A percentile compares a stretch with the other conserved stretches of the same genome.
Conservation (phyloP, 78 protist genomes). For the Polysphondylium violaceum region DNA sequence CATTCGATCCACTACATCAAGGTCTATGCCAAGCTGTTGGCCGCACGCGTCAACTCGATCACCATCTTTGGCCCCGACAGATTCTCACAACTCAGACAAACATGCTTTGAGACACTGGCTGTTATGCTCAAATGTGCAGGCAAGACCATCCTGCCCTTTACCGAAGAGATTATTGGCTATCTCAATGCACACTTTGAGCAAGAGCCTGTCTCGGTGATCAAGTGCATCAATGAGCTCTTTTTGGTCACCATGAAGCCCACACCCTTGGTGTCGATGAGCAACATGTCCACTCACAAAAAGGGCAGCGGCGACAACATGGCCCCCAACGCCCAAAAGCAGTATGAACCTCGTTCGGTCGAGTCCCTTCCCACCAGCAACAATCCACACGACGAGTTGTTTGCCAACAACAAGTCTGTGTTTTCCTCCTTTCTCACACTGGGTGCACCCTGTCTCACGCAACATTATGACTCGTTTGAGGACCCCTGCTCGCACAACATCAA, state of each 20-base stretch:
- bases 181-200: slow-evolving; percentile 62
- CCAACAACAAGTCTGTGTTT: slow-evolving; percentile 35
- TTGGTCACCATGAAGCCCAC: slow-evolving; percentile 69
- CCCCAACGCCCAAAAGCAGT: background rate
- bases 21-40: slow-evolving; percentile 29
- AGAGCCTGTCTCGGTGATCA: slow-evolving; percentile 55
- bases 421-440: slow-evolving; percentile 27
- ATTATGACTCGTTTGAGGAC: slow-evolving; percentile 11
- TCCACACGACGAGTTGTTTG: slow-evolving; percentile 42
- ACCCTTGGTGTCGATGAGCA: slow-evolving; percentile 55
- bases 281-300: background rate
- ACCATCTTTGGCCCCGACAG: slow-evolving; percentile 55
- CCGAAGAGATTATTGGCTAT: slow-evolving; percentile 76
- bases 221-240: slow-evolving; percentile 65
- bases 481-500: slow-evolving; percentile 39
- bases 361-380: slow-evolving; percentile 12
- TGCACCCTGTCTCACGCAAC: slow-evolving; percentile 9
- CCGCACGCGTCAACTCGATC: slow-evolving; percentile 37
- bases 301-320: background rate
- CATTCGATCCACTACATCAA: slow-evolving; percentile 66
- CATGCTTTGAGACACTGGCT: slow-evolving; percentile 55
- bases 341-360: slow-evolving; percentile 53
- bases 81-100: slow-evolving; percentile 54
- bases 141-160: slow-evolving; percentile 45
- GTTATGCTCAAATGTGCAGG: slow-evolving; percentile 72